phyloP scores from a whole-genome alignment of 148 eudicot genomes.

The Persicaria maculosa region DNA sequence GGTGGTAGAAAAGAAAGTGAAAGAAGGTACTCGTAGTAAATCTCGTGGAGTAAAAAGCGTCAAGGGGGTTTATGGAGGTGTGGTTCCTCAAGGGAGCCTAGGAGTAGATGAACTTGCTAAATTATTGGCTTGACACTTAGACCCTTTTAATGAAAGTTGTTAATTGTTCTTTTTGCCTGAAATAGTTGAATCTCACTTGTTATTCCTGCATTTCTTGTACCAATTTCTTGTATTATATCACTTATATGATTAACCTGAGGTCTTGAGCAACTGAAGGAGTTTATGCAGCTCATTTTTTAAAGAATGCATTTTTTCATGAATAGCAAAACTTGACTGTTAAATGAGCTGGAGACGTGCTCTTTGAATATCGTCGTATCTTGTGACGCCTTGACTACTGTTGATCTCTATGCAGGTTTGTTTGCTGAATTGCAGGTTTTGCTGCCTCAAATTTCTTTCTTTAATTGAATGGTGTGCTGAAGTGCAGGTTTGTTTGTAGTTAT shows the following conservation, averaged over 20 bases:
- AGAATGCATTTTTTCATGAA: neutral
- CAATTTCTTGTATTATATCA: neutral
- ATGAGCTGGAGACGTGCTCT: neutral
- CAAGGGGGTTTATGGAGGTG: constrained; percentile 31
- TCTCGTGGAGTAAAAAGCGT: constrained; percentile 27
- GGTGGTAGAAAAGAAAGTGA: constrained; percentile 23
- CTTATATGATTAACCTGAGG: too few species aligned
- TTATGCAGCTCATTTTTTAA: neutral
- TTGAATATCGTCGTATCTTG: too few species aligned
- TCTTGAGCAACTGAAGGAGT: too few species aligned
- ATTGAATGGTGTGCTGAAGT: too few species aligned
- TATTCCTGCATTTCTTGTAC: neutral
- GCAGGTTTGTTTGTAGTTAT: too few species aligned
- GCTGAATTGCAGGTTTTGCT: too few species aligned
- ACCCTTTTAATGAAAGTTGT: neutral
- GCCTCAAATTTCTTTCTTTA: too few species aligned
- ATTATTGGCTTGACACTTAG: constrained; percentile 46
- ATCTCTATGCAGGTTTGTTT: too few species aligned
- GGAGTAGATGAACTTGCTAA: constrained; percentile 89
- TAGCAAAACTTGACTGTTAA: neutral
- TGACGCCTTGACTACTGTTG: too few species aligned
- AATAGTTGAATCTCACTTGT: neutral
- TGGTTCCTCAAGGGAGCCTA: constrained; percentile 64
- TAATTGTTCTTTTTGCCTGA: neutral
- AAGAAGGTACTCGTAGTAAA: constrained; percentile 30